These are phyloP conservation scores for Fibroporia radiculosa DNA, from an alignment of 768 basidiomycete species.

Conservation along the genomic window DNA sequence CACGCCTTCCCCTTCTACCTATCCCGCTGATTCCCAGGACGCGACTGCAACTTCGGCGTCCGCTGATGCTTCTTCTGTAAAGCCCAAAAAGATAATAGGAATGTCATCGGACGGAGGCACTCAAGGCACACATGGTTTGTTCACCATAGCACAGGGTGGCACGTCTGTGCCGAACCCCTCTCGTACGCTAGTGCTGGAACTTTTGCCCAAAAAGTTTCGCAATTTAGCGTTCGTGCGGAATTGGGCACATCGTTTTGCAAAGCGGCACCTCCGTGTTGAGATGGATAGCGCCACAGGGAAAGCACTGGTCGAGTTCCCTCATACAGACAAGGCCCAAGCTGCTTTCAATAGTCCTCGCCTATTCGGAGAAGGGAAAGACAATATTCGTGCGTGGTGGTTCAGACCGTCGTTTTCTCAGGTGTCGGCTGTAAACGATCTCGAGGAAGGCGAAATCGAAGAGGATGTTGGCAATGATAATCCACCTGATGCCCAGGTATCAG, in stretches of 20 bases:
- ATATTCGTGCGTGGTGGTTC: constrained; percentile 23
- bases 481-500: neutral
- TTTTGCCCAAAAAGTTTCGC: constrained; percentile 20
- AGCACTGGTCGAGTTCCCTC: constrained; percentile 19
- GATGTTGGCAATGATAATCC: constrained; percentile 6
- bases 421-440: constrained; percentile 12
- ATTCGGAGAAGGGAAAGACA: constrained; percentile 18
- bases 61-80: neutral
- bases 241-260: constrained; percentile 16
- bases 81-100: constrained; percentile 15
- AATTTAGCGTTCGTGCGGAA: constrained; percentile 12
- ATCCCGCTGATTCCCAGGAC: neutral
- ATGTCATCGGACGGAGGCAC: constrained; percentile 11
- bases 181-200: constrained; percentile 19
- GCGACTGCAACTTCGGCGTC: neutral
- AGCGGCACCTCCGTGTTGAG: constrained; percentile 9
- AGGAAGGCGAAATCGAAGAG: constrained; percentile 23
- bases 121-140: constrained; percentile 5
- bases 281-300: constrained; percentile 15
- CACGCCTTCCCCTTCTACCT: neutral
- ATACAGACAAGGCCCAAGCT: constrained; percentile 6
- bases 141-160: neutral
- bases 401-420: constrained; percentile 3
- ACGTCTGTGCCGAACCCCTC: constrained; percentile 7
- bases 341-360: constrained; percentile 18